phyloP scores from a whole-genome alignment of 306 rosid genomes.

The Rubus parviflorus region DNA sequence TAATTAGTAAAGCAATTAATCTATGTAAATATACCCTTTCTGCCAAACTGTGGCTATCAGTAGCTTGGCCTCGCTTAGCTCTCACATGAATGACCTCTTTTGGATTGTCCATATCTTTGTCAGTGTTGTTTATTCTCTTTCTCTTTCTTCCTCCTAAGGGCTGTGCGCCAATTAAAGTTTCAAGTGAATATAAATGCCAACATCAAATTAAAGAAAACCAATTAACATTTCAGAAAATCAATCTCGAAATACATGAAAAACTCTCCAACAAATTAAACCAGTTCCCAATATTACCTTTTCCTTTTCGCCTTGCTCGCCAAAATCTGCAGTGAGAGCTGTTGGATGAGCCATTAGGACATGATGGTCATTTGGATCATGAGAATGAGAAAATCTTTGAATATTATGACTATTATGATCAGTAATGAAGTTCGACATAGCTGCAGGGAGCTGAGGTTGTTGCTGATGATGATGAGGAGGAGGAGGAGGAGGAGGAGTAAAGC shows the following conservation, averaged over 20 bases:
- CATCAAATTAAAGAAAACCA: not conserved
- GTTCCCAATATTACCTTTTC: conserved; percentile 6
- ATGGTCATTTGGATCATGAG: conserved; percentile 21
- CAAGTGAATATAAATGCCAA: conserved; percentile 2
- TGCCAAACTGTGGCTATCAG: conserved; percentile 69
- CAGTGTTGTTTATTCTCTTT: conserved; percentile 37
- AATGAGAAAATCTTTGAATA: conserved; percentile 10
- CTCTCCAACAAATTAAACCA: not conserved
- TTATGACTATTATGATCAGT: not conserved
- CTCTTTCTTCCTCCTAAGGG: conserved; percentile 48
- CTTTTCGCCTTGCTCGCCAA: conserved; percentile 13
- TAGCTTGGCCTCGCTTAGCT: conserved; percentile 73
- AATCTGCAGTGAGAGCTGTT: conserved; percentile 12
- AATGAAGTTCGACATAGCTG: conserved; percentile 18
- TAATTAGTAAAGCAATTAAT: not conserved
- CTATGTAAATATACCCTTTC: conserved; percentile 53
- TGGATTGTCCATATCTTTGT: conserved; percentile 33
- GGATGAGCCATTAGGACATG: conserved; percentile 23
- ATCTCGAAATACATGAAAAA: not conserved
- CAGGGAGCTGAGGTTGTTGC: conserved; percentile 24
- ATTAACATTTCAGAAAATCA: not conserved
- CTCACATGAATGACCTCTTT: conserved; percentile 62
- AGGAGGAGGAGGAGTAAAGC: conserved; percentile 10
- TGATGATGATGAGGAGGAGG: conserved; percentile 5
- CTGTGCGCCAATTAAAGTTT: conserved; percentile 23